Base-by-base conservation (phyloP, 2,329 filamentous ascomycete genomes). In the Saccharata proteae region DNA sequence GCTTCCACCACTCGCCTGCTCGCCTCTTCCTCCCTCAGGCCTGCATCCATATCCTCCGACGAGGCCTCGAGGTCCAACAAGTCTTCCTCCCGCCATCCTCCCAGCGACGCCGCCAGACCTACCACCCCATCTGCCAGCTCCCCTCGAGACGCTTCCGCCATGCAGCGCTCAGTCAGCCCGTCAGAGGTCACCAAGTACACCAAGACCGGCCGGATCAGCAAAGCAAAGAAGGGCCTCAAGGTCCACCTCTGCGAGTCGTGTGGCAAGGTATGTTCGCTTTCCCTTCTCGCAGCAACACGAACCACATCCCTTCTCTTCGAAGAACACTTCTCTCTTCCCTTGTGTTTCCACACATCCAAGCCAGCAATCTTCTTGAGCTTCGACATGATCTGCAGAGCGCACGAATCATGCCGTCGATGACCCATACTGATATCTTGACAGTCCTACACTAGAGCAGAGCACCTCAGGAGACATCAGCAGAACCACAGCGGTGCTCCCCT, bases 391-490 rank as follows among this genome's bases (percentile, higher is more conserved):
- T n/a, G n/a, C n/a, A n/a, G n/a, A n/a, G n/a, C n/a, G n/a, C n/a
- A n/a, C n/a, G n/a, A n/a, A n/a, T n/a, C n/a, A n/a, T n/a, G 20
- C 20, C 20, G 8, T 19, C 22, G 25, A 26, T 14, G 6, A 4
- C 3, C 20, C 6, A 16, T 19, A 18, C 28, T 22, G 26, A 12
- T 26, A 15, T 25, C 13, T 24, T 25, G 18, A 6, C 29, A 64
- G 60, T 57, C 54, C 9, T 65, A 64, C 41, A 64, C 61, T 9
- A 52, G 61, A 21, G 59, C 59, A 14, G 61, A 65, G 40, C 61
- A 65, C 36, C 40, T 65, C 32, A 62, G 61, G 40, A 56, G 61
- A 36, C 61, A 64, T 39, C 55, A 62, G 38, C 58, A 59, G 33
- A 64, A 64, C 34, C 61, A 65, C 39, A 54, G 53, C 19, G 53